Evolutionary conservation across 805 yeast species (phyloP).

Genomic region (Wickerhamiella hasegawae): DNA sequence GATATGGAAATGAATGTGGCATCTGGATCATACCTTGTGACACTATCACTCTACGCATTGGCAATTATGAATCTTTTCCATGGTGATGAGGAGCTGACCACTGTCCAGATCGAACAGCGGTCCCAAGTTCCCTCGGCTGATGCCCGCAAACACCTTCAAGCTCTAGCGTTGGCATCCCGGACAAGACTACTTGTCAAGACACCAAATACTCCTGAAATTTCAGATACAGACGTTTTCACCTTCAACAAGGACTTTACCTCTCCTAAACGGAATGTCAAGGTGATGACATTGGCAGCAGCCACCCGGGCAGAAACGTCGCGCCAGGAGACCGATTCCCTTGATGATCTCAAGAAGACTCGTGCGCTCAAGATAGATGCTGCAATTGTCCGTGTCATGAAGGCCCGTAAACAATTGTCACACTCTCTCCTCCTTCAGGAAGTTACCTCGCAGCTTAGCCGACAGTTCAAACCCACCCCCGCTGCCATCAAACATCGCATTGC

Average conservation of each 20-base stretch:
- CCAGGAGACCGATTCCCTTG: conserved; percentile 48
- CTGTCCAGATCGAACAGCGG: conserved; percentile 41
- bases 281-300: conserved; percentile 54
- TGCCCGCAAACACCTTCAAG: conserved; percentile 58
- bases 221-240: conserved; percentile 40
- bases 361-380: conserved; percentile 77
- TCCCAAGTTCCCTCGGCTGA: conserved; percentile 66
- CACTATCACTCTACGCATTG: conserved; percentile 70
- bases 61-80: conserved; percentile 59
- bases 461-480: conserved; percentile 71
- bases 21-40: conserved; percentile 56
- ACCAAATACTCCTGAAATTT: conserved; percentile 26
- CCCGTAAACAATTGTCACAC: conserved; percentile 64
- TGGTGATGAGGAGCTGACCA: conserved; percentile 36
- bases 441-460: conserved; percentile 56
- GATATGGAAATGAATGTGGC: conserved; percentile 62
- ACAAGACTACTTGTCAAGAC: conserved; percentile 56
- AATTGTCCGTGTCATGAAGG: conserved; percentile 91
- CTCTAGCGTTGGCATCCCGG: conserved; percentile 71
- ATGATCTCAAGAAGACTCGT: conserved; percentile 69
- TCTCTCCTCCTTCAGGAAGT: conserved; percentile 72
- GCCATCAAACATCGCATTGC: conserved; percentile 82
- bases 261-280: conserved; percentile 45
- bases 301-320: conserved; percentile 43
- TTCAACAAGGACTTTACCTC: conserved; percentile 34